phyloP scores from a whole-genome alignment of 2,329 filamentous ascomycete genomes.

The Rutstroemia sp. region DNA sequence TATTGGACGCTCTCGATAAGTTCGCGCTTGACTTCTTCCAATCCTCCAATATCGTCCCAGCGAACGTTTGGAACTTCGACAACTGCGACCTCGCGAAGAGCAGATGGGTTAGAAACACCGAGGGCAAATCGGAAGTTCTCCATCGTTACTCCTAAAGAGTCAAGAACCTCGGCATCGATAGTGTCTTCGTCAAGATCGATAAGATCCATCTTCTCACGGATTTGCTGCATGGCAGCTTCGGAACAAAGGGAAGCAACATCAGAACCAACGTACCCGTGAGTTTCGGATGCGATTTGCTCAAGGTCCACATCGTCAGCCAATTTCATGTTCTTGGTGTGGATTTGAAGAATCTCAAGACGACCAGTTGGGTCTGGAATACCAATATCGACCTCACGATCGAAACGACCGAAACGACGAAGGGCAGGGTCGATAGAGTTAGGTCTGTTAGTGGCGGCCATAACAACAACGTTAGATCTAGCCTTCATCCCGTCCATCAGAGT shows the following conservation, averaged over 20 bases:
- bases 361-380: conserved; percentile 96
- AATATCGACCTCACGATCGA: conserved; percentile 98
- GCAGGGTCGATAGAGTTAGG: conserved; percentile 98
- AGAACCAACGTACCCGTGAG: conserved; percentile 97
- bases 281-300: conserved; percentile 93
- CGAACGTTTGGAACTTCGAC: conserved; percentile 99
- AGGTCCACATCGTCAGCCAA: conserved; percentile 93
- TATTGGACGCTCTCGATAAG: conserved; percentile 99
- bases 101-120: conserved; percentile 96
- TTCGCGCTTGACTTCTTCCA: conserved; percentile 97
- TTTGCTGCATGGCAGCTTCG: conserved; percentile 99
- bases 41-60: conserved; percentile 99
- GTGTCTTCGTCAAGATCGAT: conserved; percentile 99
- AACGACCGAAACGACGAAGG: conserved; percentile 94
- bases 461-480: conserved; percentile 94
- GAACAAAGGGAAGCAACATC: conserved; percentile 98
- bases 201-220: conserved; percentile 99
- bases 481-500: conserved; percentile 99
- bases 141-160: conserved; percentile 98
- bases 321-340: conserved; percentile 99
- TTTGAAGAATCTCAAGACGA: conserved; percentile 96
- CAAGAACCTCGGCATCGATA: conserved; percentile 95
- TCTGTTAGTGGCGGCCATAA: conserved; percentile 98
- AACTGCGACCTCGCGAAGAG: conserved; percentile 95
- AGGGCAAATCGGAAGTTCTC: conserved; percentile 99